Conservation (phyloP, 768 basidiomycete species). For the Podaxis sp. region DNA sequence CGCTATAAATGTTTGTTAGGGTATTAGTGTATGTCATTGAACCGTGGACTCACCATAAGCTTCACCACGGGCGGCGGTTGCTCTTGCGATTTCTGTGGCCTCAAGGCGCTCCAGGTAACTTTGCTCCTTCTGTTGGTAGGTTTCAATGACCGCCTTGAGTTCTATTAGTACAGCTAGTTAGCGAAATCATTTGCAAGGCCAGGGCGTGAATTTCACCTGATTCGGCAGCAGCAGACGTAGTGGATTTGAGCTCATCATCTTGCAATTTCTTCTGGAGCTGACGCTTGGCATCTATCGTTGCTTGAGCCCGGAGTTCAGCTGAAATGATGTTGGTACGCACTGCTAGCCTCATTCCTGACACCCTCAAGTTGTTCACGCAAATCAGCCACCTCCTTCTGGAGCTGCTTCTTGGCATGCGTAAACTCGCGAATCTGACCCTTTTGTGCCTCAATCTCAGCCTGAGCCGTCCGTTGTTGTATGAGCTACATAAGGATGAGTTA, state of each 20-base stretch:
- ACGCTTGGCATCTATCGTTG: constrained; percentile 46
- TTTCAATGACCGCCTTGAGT: constrained; percentile 56
- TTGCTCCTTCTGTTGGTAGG: constrained; percentile 61
- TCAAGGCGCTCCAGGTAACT: constrained; percentile 58
- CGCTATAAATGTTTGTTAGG: constrained; percentile 32
- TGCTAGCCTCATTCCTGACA: constrained; percentile 53
- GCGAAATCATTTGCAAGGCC: background rate
- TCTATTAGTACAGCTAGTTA: constrained; percentile 32
- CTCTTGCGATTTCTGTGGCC: constrained; percentile 63
- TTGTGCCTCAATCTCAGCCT: constrained; percentile 61
- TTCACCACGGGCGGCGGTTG: constrained; percentile 61
- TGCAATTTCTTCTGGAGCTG: constrained; percentile 56
- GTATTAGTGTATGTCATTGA: background rate
- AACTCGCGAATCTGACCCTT: constrained; percentile 61
- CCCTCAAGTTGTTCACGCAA: constrained; percentile 55
- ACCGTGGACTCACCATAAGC: constrained; percentile 43
- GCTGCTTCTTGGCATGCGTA: constrained; percentile 47
- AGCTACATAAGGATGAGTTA: constrained; percentile 32
- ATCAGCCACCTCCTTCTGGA: constrained; percentile 50
- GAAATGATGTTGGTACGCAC: constrained; percentile 29
- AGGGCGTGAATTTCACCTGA: constrained; percentile 36
- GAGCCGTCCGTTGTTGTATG: constrained; percentile 59
- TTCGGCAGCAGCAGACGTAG: constrained; percentile 55
- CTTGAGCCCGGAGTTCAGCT: background rate
- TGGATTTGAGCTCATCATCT: constrained; percentile 56